Evolutionary conservation across 345 rosid genomes (phyloP).

Genomic region (Hevea brasiliensis): DNA sequence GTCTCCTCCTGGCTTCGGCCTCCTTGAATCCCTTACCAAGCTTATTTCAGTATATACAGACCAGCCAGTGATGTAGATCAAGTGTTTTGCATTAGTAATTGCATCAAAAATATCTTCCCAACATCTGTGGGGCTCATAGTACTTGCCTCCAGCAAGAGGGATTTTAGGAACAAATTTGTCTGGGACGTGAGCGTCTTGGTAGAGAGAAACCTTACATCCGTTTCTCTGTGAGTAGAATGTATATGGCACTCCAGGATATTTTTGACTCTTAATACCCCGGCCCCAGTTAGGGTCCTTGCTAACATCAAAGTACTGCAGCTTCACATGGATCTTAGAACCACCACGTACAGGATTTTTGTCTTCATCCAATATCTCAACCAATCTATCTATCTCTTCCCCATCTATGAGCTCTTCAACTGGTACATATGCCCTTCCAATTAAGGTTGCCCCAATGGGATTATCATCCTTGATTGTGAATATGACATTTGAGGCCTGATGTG

Average conservation of each 20-base stretch:
- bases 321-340: slow-evolving; percentile 84
- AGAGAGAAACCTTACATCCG: slow-evolving; percentile 85
- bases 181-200: slow-evolving; percentile 95
- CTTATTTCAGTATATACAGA: slow-evolving; percentile 91
- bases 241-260: slow-evolving; percentile 90
- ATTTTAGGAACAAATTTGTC: slow-evolving; percentile 76
- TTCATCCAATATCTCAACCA: slow-evolving; percentile 76
- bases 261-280: slow-evolving; percentile 62
- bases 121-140: slow-evolving; percentile 79
- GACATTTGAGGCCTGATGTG: slow-evolving; percentile 76
- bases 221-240: slow-evolving; percentile 82
- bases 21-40: slow-evolving; percentile 83
- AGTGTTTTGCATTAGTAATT: slow-evolving; percentile 74
- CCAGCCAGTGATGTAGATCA: slow-evolving; percentile 97
- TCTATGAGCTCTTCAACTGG: slow-evolving; percentile 67
- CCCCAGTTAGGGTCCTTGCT: slow-evolving; percentile 65
- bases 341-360: slow-evolving; percentile 57
- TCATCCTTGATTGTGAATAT: slow-evolving; percentile 87
- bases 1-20: slow-evolving; percentile 94
- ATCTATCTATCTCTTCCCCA: slow-evolving; percentile 87
- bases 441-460: slow-evolving; percentile 84
- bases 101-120: slow-evolving; percentile 98
- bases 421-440: slow-evolving; percentile 82
- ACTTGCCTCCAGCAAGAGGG: slow-evolving; percentile 87
- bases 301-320: slow-evolving; percentile 75